A percentile compares a stretch with the other conserved stretches of the same genome.
Conservation (phyloP, 2,329 filamentous ascomycete species). For the Zelopaecilomyces penicillatus region DNA sequence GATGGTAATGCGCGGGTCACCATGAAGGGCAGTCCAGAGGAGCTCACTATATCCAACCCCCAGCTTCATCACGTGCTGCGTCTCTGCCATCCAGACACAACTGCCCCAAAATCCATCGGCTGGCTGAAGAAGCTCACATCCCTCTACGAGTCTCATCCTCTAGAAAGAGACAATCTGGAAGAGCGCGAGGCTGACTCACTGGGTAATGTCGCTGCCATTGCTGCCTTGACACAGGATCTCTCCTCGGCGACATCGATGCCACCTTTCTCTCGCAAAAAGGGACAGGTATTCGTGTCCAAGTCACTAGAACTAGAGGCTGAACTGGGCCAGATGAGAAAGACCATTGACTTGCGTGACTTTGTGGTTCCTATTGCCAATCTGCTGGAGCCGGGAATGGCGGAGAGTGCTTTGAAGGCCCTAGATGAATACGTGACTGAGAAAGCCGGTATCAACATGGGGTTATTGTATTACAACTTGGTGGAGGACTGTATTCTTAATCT, state of each 20-base stretch:
- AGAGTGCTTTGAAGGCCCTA: conserved; percentile 25
- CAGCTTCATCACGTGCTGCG: conserved; percentile 36
- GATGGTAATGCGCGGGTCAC: conserved; percentile 25
- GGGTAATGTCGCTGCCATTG: conserved; percentile 27
- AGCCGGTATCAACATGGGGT: conserved; percentile 30
- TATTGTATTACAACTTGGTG: conserved; percentile 35
- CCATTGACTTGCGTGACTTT: conserved; percentile 32
- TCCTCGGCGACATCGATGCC: conserved; percentile 27
- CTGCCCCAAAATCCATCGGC: conserved; percentile 23
- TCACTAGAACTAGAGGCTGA: conserved; percentile 27
- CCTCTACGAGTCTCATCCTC: conserved; percentile 25
- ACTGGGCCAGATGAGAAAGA: conserved; percentile 27
- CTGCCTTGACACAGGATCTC: conserved; percentile 31
- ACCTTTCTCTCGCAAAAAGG: conserved; percentile 29
- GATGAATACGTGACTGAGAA: conserved; percentile 30
- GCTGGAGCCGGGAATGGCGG: conserved; percentile 29
- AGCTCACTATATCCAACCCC: conserved; percentile 27
- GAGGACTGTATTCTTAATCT: conserved; percentile 29
- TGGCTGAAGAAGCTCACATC: conserved; percentile 34
- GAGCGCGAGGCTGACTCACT: conserved; percentile 28
- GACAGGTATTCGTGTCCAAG: conserved; percentile 26
- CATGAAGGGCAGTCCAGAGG: conserved; percentile 33
- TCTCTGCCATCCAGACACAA: conserved; percentile 32
- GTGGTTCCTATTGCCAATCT: conserved; percentile 34
- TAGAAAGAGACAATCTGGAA: conserved; percentile 24